These are phyloP conservation scores for Ceratobasidium sp. DNA, from an alignment of 1,284 basidiomycete species.

Conservation along the genomic window DNA sequence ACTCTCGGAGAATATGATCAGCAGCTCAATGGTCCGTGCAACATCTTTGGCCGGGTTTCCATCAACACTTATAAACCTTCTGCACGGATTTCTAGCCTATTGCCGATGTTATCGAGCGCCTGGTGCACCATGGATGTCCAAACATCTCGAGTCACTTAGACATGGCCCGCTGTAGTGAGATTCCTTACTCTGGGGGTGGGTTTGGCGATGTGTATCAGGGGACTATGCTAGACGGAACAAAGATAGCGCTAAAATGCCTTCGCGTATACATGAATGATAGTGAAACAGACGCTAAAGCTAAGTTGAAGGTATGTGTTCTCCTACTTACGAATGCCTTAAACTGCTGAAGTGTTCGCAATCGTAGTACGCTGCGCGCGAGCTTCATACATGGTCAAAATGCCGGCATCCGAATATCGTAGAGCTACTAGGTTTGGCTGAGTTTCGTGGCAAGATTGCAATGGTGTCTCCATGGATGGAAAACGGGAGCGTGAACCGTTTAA, in stretches of 20 bases:
- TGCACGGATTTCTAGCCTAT: conserved; percentile 74
- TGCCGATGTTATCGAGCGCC: neutral
- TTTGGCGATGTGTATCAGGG: conserved; percentile 22
- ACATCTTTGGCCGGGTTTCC: too few species aligned
- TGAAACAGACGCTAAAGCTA: neutral
- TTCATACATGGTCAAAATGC: conserved; percentile 21
- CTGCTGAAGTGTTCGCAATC: neutral
- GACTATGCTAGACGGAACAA: neutral
- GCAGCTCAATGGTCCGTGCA: too few species aligned
- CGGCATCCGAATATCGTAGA: conserved; percentile 8
- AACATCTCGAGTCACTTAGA: neutral
- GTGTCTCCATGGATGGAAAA: too few species aligned
- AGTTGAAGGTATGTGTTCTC: neutral
- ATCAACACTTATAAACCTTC: conserved; percentile 89
- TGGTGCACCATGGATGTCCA: neutral
- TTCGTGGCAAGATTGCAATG: too few species aligned
- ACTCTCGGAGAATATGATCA: too few species aligned
- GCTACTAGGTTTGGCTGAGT: neutral
- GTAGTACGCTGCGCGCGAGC: neutral
- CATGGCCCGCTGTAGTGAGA: neutral
- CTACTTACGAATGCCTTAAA: too few species aligned
- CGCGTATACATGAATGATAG: neutral
- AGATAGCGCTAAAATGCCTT: neutral
- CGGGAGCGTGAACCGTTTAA: neutral
- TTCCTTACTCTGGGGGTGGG: neutral